Conservation (phyloP, 1,139 yeast species). For the Taiozyma onychis region DNA sequence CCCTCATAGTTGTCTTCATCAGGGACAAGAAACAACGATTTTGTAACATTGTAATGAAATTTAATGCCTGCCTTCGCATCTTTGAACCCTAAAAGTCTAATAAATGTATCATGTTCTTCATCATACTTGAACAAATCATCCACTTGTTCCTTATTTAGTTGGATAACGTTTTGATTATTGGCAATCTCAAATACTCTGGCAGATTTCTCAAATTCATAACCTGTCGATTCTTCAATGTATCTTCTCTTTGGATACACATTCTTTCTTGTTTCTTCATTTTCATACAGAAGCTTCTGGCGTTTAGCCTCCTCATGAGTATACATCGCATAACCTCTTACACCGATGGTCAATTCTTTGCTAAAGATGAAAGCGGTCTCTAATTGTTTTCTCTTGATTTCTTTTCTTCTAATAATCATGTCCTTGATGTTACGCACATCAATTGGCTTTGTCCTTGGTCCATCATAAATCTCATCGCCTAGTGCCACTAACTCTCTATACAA, state of each 20-base stretch:
- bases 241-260: constrained; percentile 49
- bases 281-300: constrained; percentile 42
- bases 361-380: constrained; percentile 56
- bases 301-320: constrained; percentile 47
- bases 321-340: constrained; percentile 68
- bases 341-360: constrained; percentile 48
- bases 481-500: constrained; percentile 52
- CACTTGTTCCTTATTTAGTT: constrained; percentile 33
- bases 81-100: constrained; percentile 66
- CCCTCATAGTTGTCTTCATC: constrained; percentile 52
- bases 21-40: constrained; percentile 56
- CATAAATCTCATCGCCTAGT: constrained; percentile 20
- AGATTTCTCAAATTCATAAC: constrained; percentile 33
- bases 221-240: constrained; percentile 36
- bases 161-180: constrained; percentile 22
- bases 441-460: constrained; percentile 37
- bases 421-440: constrained; percentile 42
- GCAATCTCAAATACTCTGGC: constrained; percentile 40
- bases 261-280: constrained; percentile 44
- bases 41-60: constrained; percentile 46
- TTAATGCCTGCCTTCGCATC: constrained; percentile 35
- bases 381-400: constrained; percentile 55
- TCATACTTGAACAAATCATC: constrained; percentile 31
- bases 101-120: constrained; percentile 32
- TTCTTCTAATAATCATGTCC: constrained; percentile 46